These are phyloP conservation scores for Colletotrichum sidae DNA, from an alignment of 2,329 filamentous ascomycete genomes.

Conservation along the genomic window DNA sequence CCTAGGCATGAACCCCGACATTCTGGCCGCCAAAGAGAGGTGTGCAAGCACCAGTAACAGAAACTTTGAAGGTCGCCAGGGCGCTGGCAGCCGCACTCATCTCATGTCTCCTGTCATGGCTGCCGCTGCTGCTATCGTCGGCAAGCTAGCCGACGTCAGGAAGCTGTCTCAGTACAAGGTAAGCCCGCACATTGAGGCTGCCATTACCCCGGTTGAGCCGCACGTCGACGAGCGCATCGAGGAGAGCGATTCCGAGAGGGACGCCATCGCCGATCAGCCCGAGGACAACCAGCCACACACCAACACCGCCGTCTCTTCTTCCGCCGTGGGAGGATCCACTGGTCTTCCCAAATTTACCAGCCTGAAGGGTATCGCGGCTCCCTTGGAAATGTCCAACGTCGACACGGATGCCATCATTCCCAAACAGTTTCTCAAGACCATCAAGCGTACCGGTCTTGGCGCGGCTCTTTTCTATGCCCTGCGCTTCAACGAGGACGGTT, in stretches of 20 bases:
- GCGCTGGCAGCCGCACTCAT: constrained; percentile 90
- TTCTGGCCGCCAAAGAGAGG: constrained; percentile 89
- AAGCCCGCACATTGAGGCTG: constrained; percentile 70
- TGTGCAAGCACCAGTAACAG: constrained; percentile 97
- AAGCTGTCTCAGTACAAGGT: constrained; percentile 71
- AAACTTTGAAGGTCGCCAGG: constrained; percentile 97
- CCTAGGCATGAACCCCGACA: constrained; percentile 99
- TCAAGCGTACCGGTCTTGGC: constrained; percentile 95
- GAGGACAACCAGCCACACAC: constrained; percentile 76
- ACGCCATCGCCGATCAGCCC: constrained; percentile 67
- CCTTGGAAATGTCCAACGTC: constrained; percentile 88
- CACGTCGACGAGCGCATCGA: constrained; percentile 65
- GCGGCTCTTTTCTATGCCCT: constrained; percentile 87
- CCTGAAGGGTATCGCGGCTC: constrained; percentile 88
- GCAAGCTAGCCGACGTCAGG: constrained; percentile 92
- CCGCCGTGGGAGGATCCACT: constrained; percentile 47
- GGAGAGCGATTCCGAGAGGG: constrained; percentile 63
- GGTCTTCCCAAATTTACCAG: constrained; percentile 87
- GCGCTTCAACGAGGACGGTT: constrained; percentile 79
- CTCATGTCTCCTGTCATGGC: constrained; percentile 98
- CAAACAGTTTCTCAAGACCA: constrained; percentile 99
- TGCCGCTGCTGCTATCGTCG: constrained; percentile 87
- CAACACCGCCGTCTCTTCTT: constrained; percentile 46
- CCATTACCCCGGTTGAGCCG: constrained; percentile 56
- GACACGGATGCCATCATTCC: constrained; percentile 99